A percentile compares a stretch with the other conserved stretches of the same genome.
phyloP scores from a whole-genome alignment of 1,284 basidiomycete species.

The Chondrostereum purpureum region DNA sequence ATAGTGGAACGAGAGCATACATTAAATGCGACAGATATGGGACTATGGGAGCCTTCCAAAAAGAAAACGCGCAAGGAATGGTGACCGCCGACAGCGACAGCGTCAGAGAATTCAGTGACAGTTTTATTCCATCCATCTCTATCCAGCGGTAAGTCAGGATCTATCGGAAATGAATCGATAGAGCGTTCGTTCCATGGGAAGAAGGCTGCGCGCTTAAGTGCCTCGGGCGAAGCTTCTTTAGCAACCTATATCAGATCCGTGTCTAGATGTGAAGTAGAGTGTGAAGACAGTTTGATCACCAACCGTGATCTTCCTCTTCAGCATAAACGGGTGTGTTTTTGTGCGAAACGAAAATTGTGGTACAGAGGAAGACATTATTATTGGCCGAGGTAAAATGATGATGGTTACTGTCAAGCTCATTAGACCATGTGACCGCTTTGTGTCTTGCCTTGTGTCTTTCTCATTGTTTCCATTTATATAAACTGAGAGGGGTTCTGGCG shows the following conservation, averaged over 20 bases:
- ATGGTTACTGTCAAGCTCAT: too few species aligned
- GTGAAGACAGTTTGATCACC: too few species aligned
- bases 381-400: too few species aligned
- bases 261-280: too few species aligned
- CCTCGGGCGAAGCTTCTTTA: background rate
- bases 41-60: background rate
- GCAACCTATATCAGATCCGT: too few species aligned
- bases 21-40: background rate
- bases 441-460: too few species aligned
- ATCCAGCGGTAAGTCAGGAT: background rate
- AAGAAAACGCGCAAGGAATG: constrained; percentile 11
- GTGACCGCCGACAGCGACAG: constrained; percentile 43
- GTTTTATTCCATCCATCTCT: constrained; percentile 36
- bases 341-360: constrained; percentile 3
- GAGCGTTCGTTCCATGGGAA: constrained; percentile 50
- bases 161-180: constrained; percentile 27
- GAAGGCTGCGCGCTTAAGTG: constrained; percentile 26
- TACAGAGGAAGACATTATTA: too few species aligned
- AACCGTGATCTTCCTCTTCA: background rate
- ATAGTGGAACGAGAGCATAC: background rate
- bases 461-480: too few species aligned
- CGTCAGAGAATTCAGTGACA: constrained; percentile 39
- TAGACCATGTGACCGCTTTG: background rate
- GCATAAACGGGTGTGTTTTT: constrained; percentile 4
- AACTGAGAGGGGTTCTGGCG: too few species aligned